Evolutionary conservation across 2,329 filamentous ascomycete genomes (phyloP), one percentile per base, ranked within the genome.

Genomic region (Penicillium janthinellum): DNA sequence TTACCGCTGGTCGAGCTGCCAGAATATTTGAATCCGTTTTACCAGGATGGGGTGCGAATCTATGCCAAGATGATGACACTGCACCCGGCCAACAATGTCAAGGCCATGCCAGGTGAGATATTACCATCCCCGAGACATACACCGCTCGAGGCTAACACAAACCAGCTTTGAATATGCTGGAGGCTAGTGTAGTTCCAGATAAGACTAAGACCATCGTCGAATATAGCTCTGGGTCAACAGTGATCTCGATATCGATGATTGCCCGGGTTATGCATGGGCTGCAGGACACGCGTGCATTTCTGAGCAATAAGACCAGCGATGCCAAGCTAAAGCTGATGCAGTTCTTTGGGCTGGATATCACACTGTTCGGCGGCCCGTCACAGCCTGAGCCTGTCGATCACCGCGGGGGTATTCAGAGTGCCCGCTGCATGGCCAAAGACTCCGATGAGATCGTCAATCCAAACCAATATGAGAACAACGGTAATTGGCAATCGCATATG

Each of bases 21-120:
- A 0, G 77, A 78, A 15, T 74, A 73, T 11, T 75, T 88, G 37
- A 88, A 88, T 59, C 85, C 85, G 2, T 84, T 82, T 62, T 77
- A 81, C 20, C 63, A 79, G 28, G 81, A 88, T 81, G 83, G 84
- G 4, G 82, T 88, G 4, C 81, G 84, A 11, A 86, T 88, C 54
- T 88, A 86, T 63, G 86, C 86, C 39, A 88, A 88, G 74, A 85
- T 88, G 84, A 83, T 88, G 81, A 85, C 84, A 2, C 83, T 84
- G 77, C 84, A 86, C 65, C 86, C 86, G 0, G 84, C 85, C 3
- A 84, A 88, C 61, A 88, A 88, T 50, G 86, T 88, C 64, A 88
- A 88, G 68, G 81, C 83, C 2, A 81, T 89, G 73, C 86, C 86
- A 65, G 73, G 69, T 70, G 66, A 22, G 61, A 62, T 2, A 22